A percentile compares a stretch with the other conserved stretches of the same genome.
Evolutionary conservation across 2,329 filamentous ascomycete species (phyloP).

Genomic region (Biscogniauxia sp.): DNA sequence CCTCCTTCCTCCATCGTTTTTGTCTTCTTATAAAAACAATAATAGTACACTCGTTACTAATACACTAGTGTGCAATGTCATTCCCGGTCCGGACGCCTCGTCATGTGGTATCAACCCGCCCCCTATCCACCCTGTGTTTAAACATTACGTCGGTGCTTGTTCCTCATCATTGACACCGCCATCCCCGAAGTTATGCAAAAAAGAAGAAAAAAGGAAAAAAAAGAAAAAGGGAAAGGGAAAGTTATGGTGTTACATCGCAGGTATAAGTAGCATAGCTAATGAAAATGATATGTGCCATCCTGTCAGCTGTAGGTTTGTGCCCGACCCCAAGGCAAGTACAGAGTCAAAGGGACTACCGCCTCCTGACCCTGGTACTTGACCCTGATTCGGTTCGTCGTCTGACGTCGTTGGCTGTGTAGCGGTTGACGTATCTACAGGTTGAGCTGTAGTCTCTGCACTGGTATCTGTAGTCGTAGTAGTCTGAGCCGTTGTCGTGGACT

Average conservation of each 20-base stretch:
- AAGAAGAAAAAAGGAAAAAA: no score
- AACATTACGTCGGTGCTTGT: conserved; percentile 1
- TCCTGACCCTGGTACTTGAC: conserved; percentile 3
- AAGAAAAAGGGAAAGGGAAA: no score
- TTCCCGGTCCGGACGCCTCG: conserved; percentile 4
- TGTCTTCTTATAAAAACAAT: background rate
- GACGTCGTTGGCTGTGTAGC: background rate
- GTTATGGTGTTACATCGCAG: background rate
- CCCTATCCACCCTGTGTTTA: background rate
- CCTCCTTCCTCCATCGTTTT: background rate
- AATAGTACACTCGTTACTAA: background rate
- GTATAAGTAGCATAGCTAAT: conserved; percentile 2
- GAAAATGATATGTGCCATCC: conserved; percentile 1
- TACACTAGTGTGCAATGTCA: background rate
- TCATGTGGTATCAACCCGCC: conserved; percentile 7
- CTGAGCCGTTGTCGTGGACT: conserved; percentile 5
- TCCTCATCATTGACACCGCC: background rate
- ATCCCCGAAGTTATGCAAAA: background rate
- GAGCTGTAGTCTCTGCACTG: conserved; percentile 1
- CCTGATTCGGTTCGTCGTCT: background rate
- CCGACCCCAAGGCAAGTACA: conserved; percentile 3
- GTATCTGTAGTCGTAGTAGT: conserved; percentile 2
- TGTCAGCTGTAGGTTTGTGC: conserved; percentile 1
- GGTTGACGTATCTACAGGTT: background rate
- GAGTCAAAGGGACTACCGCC: conserved; percentile 26